Evolutionary conservation across 176 grass and related monocot genomes (phyloP).

Genomic region (Lolium perenne): DNA sequence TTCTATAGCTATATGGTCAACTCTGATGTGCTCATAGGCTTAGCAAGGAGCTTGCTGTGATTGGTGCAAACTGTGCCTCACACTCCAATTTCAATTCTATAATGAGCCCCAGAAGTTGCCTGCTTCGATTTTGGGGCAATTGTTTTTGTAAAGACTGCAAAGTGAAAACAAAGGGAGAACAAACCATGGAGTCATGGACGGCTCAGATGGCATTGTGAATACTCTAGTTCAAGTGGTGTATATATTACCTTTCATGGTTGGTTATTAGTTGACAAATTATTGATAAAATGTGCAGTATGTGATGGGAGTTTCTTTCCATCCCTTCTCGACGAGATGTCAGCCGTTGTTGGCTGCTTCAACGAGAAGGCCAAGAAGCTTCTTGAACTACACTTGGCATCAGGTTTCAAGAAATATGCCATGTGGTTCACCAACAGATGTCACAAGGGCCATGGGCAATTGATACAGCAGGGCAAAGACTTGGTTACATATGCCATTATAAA

Average conservation of each 20-base stretch:
- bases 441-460: slow-evolving; percentile 51
- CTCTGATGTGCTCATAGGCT: not conserved
- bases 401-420: slow-evolving; percentile 70
- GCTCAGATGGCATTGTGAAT: not conserved
- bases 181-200: not conserved
- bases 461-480: slow-evolving; percentile 80
- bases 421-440: slow-evolving; percentile 54
- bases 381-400: slow-evolving; percentile 71
- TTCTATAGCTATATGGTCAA: slow-evolving; percentile 2
- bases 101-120: too few relatives aligned
- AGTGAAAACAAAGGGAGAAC: not conserved
- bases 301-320: slow-evolving; percentile 90
- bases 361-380: slow-evolving; percentile 81
- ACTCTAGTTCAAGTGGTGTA: not conserved
- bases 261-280: not conserved
- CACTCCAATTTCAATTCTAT: not conserved
- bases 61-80: not conserved
- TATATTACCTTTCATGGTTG: not conserved
- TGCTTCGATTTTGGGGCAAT: not conserved
- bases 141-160: not conserved
- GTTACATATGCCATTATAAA: slow-evolving; percentile 93
- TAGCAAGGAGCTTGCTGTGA: not conserved
- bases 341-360: slow-evolving; percentile 88
- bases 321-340: slow-evolving; percentile 78
- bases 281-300: slow-evolving; percentile 64